Conservation (phyloP, 2,329 filamentous ascomycete genomes). For the Chaetomium sp. region DNA sequence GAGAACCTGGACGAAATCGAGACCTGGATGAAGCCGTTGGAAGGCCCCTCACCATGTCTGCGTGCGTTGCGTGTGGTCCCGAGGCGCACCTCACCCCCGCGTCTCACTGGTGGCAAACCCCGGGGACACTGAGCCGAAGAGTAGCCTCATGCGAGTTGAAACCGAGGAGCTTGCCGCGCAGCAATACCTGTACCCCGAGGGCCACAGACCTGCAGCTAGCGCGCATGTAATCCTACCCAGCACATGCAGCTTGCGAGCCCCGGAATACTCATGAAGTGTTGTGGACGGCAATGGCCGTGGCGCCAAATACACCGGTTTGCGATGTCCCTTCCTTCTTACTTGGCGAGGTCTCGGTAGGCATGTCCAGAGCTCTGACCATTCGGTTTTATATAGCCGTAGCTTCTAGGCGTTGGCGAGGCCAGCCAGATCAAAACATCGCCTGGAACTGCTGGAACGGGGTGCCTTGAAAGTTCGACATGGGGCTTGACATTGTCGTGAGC, state of each 20-base stretch:
- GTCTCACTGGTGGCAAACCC: constrained; percentile 19
- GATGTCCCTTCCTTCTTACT: not conserved
- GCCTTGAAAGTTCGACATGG: not conserved
- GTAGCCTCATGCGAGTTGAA: not conserved
- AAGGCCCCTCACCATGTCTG: not conserved
- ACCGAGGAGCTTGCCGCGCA: constrained; percentile 6
- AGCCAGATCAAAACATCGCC: not conserved
- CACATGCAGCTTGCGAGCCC: constrained; percentile 20
- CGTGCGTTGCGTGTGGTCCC: constrained; percentile 25
- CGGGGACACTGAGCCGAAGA: constrained; percentile 21
- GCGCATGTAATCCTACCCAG: constrained; percentile 20
- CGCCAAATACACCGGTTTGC: too few relatives aligned
- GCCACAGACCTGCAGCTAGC: constrained; percentile 4
- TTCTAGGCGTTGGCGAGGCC: not conserved
- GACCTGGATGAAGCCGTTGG: constrained; percentile 15
- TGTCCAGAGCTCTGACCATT: not conserved
- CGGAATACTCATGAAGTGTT: constrained; percentile 14
- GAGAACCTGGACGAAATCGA: constrained; percentile 10
- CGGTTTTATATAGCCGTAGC: not conserved
- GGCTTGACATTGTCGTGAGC: not conserved
- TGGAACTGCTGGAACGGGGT: not conserved
- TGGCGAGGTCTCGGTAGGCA: not conserved
- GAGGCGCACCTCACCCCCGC: constrained; percentile 18
- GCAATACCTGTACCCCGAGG: constrained; percentile 2
- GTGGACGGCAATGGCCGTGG: constrained; percentile 15